These are phyloP conservation scores for Capillidium heterosporum DNA, from an alignment of 371 early-diverging fungal genomes.

Conservation along the genomic window DNA sequence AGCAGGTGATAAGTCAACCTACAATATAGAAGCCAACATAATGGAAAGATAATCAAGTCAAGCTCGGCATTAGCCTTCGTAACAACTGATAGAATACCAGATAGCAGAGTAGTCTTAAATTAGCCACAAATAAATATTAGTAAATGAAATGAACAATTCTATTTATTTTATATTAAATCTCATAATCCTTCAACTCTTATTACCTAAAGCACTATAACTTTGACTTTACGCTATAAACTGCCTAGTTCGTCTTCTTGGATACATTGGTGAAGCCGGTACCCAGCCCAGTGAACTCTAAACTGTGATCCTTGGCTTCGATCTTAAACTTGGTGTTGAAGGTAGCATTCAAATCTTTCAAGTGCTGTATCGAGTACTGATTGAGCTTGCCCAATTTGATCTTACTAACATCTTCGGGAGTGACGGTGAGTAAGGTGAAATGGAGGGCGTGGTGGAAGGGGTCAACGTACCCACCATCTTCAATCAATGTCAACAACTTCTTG, in stretches of 20 bases:
- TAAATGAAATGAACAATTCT: no score
- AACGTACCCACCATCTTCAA: conserved; percentile 75
- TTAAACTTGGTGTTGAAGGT: conserved; percentile 85
- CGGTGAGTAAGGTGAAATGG: conserved; percentile 60
- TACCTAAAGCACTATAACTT: no score
- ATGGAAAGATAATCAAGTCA: no score
- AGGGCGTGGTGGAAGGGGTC: conserved; percentile 81
- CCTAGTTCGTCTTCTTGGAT: conserved; percentile 57
- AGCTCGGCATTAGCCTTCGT: no score
- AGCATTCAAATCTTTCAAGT: conserved; percentile 48
- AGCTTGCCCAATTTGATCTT: conserved; percentile 74
- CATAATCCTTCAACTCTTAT: no score
- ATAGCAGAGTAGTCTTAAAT: no score
- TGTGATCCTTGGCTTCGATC: conserved; percentile 50
- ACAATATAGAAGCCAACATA: no score
- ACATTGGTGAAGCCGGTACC: conserved; percentile 81
- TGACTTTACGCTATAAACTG: no score
- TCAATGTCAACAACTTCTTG: conserved; percentile 58
- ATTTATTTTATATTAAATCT: no score
- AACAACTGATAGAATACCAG: no score
- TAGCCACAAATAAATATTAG: no score
- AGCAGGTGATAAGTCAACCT: no score
- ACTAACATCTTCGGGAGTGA: conserved; percentile 84
- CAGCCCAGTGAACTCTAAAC: conserved; percentile 62
- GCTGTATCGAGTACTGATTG: conserved; percentile 50